A percentile compares a stretch with the other conserved stretches of the same genome.
Conservation (phyloP, 768 basidiomycete genomes). For the Lentinula raphanica region DNA sequence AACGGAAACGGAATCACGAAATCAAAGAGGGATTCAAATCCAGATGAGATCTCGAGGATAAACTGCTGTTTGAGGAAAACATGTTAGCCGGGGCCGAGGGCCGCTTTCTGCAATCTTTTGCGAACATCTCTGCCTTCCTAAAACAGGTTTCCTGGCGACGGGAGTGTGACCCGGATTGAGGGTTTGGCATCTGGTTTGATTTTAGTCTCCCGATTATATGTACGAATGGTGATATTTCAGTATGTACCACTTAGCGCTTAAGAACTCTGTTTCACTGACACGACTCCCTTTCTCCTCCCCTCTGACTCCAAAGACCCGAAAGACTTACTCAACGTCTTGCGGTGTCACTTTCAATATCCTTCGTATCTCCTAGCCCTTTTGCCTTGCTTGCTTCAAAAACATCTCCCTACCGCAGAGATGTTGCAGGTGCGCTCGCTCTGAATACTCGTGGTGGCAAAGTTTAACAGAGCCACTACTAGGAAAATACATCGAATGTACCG, state of each 20-base stretch:
- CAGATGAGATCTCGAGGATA: conserved; percentile 33
- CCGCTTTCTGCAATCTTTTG: conserved; percentile 36
- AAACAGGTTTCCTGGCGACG: conserved; percentile 32
- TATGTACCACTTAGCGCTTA: conserved; percentile 2
- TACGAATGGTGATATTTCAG: conserved; percentile 4
- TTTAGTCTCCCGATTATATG: conserved; percentile 11
- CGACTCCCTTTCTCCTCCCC: background rate
- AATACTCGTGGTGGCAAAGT: conserved; percentile 3
- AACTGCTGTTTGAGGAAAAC: conserved; percentile 23
- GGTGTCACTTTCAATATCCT: background rate
- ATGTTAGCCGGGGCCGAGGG: conserved; percentile 8
- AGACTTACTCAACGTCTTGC: background rate
- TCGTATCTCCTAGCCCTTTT: background rate
- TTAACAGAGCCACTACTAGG: background rate
- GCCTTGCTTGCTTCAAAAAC: background rate
- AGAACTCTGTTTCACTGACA: background rate
- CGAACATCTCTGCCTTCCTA: conserved; percentile 24
- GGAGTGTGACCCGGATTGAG: conserved; percentile 38
- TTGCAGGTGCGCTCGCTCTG: conserved; percentile 32
- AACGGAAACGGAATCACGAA: conserved; percentile 16
- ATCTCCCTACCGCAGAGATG: conserved; percentile 20
- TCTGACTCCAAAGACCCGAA: background rate
- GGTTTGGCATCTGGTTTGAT: conserved; percentile 17
- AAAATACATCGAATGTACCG: background rate
- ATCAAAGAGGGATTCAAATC: conserved; percentile 16